Percentiles rank a stretch among this genome's conserved stretches.
Conservation (phyloP, 2,329 filamentous ascomycete species). For the Aspergillus arachidicola region DNA sequence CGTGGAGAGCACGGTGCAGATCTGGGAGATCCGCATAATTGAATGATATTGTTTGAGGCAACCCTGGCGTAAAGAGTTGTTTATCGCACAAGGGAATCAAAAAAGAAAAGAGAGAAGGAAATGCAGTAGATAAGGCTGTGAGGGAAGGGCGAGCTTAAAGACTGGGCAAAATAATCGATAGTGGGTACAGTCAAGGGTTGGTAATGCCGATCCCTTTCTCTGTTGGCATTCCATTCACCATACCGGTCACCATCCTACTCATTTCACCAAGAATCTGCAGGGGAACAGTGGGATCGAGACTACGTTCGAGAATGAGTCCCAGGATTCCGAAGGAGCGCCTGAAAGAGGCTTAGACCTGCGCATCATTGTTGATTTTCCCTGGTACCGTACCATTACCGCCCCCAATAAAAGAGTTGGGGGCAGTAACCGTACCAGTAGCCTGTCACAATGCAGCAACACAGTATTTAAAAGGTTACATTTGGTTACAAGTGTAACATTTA, state of each 20-base stretch:
- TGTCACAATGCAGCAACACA: neutral
- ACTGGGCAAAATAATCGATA: neutral
- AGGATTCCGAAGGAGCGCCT: constrained; percentile 1
- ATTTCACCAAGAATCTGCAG: neutral
- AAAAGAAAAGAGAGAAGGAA: neutral
- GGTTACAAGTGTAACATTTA: too few species aligned
- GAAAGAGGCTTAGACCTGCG: neutral
- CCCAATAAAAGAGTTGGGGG: neutral
- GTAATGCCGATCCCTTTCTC: neutral
- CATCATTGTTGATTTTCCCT: neutral
- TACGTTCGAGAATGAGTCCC: neutral
- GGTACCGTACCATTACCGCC: neutral
- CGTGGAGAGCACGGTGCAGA: constrained; percentile 33
- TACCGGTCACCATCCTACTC: neutral
- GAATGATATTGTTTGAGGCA: constrained; percentile 4
- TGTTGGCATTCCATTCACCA: neutral
- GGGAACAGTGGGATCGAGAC: neutral
- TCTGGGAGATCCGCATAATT: constrained; percentile 30
- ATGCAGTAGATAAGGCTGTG: neutral
- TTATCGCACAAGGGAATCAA: neutral
- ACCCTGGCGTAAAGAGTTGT: neutral
- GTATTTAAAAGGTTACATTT: neutral
- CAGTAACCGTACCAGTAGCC: too few species aligned
- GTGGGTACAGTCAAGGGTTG: neutral
- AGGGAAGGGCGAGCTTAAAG: neutral